Base-by-base conservation (phyloP, 1,284 basidiomycete genomes). In the Puccinia triticina region DNA sequence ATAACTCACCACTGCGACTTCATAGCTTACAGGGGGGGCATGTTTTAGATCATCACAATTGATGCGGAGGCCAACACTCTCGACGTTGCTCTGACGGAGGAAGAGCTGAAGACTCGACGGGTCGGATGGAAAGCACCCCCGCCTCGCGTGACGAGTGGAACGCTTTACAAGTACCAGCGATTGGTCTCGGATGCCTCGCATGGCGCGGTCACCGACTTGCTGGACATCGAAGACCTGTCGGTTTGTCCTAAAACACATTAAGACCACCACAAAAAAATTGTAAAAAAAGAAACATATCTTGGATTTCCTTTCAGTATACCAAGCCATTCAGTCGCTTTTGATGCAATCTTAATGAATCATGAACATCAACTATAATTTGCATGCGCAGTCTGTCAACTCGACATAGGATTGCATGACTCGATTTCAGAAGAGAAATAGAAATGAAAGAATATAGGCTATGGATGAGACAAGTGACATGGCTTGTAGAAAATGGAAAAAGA, bases 51-150 rank as follows among this genome's bases (percentile, higher is more conserved):
- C 11, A 82, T 82, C 50, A 66, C 55, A n/a, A 82, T 82, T n/a
- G 80, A 82, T 59, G 80, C 80, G n/a, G 80, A 82, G 59, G 57
- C 80, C 0, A 82, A 82, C 59, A 82, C 72, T 10, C 50, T 82
- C 26, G 16, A 82, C 1, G 80, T 82, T 59, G 80, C 64, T 3
- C 57, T 82, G 16, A 67, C 71, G 40, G 73, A 82, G 18, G 73
- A 82, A 55, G 80, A 82, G 61, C 61, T 82, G 16, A 40, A 55
- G 8, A 11, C 57, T 37, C 72, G 80, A 26, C 59, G 73, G 53
- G 32, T 53, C 14, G 72, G 72, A 69, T 82, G 80, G 80, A 82
- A 64, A 69, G 59, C 80, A 29, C 40, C 80, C 10, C 72, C 59
- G 8, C 8, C 43, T 2, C 55, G 59, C 43, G 61, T 76, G 21